Conservation (phyloP, 2,329 filamentous ascomycete species). For the Bertia moriformis region DNA sequence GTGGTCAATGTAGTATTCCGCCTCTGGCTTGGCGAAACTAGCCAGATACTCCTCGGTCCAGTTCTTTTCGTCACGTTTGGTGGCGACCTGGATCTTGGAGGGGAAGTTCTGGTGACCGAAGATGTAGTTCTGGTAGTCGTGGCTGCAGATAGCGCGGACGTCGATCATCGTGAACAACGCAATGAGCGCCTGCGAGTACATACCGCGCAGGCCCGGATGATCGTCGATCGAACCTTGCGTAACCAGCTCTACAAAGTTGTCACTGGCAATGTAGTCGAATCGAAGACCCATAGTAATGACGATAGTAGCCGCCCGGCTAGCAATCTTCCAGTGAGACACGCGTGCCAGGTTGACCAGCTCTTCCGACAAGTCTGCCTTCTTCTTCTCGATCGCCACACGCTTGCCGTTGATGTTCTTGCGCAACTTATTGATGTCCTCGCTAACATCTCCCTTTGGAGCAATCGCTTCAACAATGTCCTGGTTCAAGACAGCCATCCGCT, state of each 20-base stretch:
- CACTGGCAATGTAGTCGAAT: slow-evolving; percentile 75
- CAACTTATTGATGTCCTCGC: slow-evolving; percentile 46
- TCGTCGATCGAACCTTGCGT: slow-evolving; percentile 73
- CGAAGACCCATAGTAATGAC: slow-evolving; percentile 79
- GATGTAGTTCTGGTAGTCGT: slow-evolving; percentile 78
- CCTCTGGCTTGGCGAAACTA: slow-evolving; percentile 59
- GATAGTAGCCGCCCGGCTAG: slow-evolving; percentile 75
- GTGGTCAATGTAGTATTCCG: slow-evolving; percentile 79
- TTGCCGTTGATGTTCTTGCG: slow-evolving; percentile 63
- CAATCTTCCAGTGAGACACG: slow-evolving; percentile 90
- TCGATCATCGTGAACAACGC: slow-evolving; percentile 72
- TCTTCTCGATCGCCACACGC: slow-evolving; percentile 63
- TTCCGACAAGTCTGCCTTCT: slow-evolving; percentile 66
- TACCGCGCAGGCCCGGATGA: slow-evolving; percentile 69
- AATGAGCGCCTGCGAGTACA: slow-evolving; percentile 68
- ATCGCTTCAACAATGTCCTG: slow-evolving; percentile 57
- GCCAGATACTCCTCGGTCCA: slow-evolving; percentile 71
- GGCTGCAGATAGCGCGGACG: slow-evolving; percentile 69
- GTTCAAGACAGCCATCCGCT: slow-evolving; percentile 73
- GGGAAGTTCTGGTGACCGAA: slow-evolving; percentile 64
- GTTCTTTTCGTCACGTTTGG: slow-evolving; percentile 57
- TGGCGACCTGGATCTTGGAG: slow-evolving; percentile 61
- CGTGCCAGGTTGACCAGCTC: slow-evolving; percentile 68
- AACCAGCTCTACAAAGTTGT: slow-evolving; percentile 70
- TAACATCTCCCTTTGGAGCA: slow-evolving; percentile 46